Percentiles rank a stretch among this genome's conserved stretches.
Conservation (phyloP, 495 filamentous ascomycete genomes). For the Aspergillus sclerotiicarbonarius region DNA sequence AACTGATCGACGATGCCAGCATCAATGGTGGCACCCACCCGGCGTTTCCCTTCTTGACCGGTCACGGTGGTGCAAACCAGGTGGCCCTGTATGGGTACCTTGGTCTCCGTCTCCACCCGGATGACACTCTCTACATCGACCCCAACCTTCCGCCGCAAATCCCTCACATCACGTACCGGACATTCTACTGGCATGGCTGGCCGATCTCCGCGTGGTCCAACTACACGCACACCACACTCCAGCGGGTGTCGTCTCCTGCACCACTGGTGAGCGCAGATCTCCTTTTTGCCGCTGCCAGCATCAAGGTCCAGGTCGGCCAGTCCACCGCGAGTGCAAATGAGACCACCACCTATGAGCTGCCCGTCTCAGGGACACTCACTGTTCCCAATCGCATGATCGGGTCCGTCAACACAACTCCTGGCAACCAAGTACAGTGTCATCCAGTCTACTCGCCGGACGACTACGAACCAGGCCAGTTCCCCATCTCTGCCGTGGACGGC, state of each 20-base stretch:
- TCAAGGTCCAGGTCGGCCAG: constrained; percentile 50
- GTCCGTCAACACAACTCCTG: constrained; percentile 44
- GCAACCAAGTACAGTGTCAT: constrained; percentile 68
- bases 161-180: constrained; percentile 59
- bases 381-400: constrained; percentile 58
- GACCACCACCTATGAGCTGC: constrained; percentile 46
- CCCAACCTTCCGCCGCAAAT: constrained; percentile 63
- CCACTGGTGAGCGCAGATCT: constrained; percentile 42
- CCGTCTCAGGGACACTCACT: constrained; percentile 49
- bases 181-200: constrained; percentile 68
- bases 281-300: constrained; percentile 46
- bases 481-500: constrained; percentile 67
- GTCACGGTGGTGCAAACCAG: constrained; percentile 62
- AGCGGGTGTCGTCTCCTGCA: constrained; percentile 35
- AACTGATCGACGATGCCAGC: constrained; percentile 62
- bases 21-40: constrained; percentile 67
- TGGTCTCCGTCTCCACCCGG: constrained; percentile 53
- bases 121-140: constrained; percentile 53
- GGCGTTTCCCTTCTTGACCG: constrained; percentile 66
- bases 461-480: constrained; percentile 69
- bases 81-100: constrained; percentile 62
- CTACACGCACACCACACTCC: constrained; percentile 62
- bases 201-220: constrained; percentile 62
- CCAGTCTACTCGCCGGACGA: constrained; percentile 46
- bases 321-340: constrained; percentile 19